Percentiles rank a stretch among this genome's conserved stretches.
These are phyloP conservation scores for Eucalyptus cladocalyx DNA, from an alignment of 345 rosid species.

Conservation along the genomic window DNA sequence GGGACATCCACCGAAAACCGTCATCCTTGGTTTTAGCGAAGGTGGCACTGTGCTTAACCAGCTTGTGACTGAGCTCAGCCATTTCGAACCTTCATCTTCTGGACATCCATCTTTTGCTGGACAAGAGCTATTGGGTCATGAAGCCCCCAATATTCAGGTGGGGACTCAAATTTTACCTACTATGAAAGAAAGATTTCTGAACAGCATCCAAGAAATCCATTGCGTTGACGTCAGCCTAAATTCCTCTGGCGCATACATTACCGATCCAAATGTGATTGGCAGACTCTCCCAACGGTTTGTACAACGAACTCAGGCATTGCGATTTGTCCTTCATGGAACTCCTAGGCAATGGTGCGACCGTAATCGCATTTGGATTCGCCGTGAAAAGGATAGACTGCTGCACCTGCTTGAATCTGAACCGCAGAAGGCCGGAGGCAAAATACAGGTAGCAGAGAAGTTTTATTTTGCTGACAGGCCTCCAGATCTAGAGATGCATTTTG, in stretches of 20 bases:
- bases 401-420: conserved; percentile 37
- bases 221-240: conserved; percentile 83
- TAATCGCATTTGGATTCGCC: conserved; percentile 34
- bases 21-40: conserved; percentile 77
- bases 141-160: not conserved
- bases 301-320: conserved; percentile 11
- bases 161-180: conserved; percentile 30
- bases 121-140: not conserved
- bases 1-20: conserved; percentile 23
- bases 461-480: conserved; percentile 53
- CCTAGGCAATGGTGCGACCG: conserved; percentile 88
- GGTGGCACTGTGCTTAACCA: conserved; percentile 89
- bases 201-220: conserved; percentile 57
- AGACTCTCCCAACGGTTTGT: conserved; percentile 24
- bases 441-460: conserved; percentile 42
- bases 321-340: conserved; percentile 68
- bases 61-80: conserved; percentile 56
- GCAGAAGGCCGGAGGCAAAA: conserved; percentile 22
- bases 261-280: conserved; percentile 32
- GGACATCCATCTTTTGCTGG: not conserved
- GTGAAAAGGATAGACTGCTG: conserved; percentile 52
- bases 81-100: conserved; percentile 2
- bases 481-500: conserved; percentile 78
- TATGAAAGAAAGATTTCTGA: conserved; percentile 34
- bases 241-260: conserved; percentile 58